Evolutionary conservation across 2,329 filamentous ascomycete genomes (phyloP).

Genomic region (Coniella vitis): DNA sequence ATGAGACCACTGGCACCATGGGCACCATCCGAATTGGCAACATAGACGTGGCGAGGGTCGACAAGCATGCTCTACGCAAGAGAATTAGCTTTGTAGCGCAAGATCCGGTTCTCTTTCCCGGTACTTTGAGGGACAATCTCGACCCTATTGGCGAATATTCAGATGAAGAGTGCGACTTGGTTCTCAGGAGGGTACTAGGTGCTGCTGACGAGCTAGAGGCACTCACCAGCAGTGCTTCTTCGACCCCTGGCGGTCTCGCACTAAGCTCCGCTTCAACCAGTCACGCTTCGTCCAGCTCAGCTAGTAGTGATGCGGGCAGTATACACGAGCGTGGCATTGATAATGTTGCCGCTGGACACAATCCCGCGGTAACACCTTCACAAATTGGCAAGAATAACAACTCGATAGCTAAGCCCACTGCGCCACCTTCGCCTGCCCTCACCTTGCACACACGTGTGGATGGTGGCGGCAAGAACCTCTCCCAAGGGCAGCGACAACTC

Average conservation of each 20-base stretch:
- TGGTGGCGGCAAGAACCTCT: slow-evolving; percentile 54
- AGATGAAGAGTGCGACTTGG: slow-evolving; percentile 40
- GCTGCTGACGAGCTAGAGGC: slow-evolving; percentile 15
- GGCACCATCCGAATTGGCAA: slow-evolving; percentile 49
- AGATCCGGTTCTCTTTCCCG: slow-evolving; percentile 55
- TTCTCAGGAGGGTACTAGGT: slow-evolving; percentile 55
- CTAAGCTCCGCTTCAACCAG: slow-evolving; percentile 4
- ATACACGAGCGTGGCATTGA: neutral
- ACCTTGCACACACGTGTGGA: slow-evolving; percentile 46
- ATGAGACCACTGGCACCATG: slow-evolving; percentile 21
- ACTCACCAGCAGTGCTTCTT: slow-evolving; percentile 4
- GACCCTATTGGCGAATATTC: slow-evolving; percentile 58
- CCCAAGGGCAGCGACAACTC: slow-evolving; percentile 57
- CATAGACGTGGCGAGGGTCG: slow-evolving; percentile 44
- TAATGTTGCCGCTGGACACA: neutral
- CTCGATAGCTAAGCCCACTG: neutral
- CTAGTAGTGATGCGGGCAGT: neutral
- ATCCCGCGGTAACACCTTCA: slow-evolving; percentile 15
- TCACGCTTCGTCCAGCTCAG: slow-evolving; percentile 4
- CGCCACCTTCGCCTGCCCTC: slow-evolving; percentile 24
- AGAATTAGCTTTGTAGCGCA: slow-evolving; percentile 58
- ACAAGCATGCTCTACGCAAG: slow-evolving; percentile 49
- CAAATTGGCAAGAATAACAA: slow-evolving; percentile 24
- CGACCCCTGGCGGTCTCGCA: slow-evolving; percentile 2
- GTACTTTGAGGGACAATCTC: slow-evolving; percentile 55